Evolutionary conservation across 2,329 filamentous ascomycete species (phyloP), one percentile per base, ranked within the genome.

Genomic region (Ceratocystis cubensis): DNA sequence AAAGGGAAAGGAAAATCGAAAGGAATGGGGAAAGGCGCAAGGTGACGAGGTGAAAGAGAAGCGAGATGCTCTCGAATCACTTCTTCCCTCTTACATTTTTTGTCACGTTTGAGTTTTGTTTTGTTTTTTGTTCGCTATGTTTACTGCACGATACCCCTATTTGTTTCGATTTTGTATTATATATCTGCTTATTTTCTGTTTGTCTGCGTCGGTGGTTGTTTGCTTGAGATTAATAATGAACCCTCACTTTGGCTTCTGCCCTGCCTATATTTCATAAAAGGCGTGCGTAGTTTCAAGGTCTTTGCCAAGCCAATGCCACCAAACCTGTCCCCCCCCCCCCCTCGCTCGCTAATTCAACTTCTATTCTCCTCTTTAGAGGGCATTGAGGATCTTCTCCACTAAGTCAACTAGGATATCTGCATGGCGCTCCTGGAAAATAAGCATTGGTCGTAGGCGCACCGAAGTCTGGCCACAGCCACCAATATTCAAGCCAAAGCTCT

Each of bases 371-470:
- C 28, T 17, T 67, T 68, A 75, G 67, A 74, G 71, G 61, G 76
- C 76, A 70, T 77, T 83, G 70, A 85, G 82, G 70, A 91, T 79
- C 80, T 88, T 90, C 80, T 95, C 90, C 70, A 95, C 74, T 28
- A 81, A 82, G 71, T 89, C 90, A 62, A 96, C 76, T 71, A 96
- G 78, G 68, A 96, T 85, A 77, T 96, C 89, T 25, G 88, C 92
- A 76, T 97, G 93, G 75, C 88, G 84, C 81, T 91, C 84, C 84
- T 96, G 88, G 81, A 96, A 94, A 73, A 92, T 87, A 71, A 96
- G 78, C 92, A 96, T 96, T 56, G 91, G 92, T 72, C 91, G 80
- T 74, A 96, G 78, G 63, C 91, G 80, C 13, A 96, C 88, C 33
- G 92, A 90, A 65, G 73, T 80, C 72, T 82, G 81, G 15, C 92